Percentiles rank a stretch among this genome's conserved stretches.
phyloP scores from a whole-genome alignment of 2,329 filamentous ascomycete species.

The Trichoderma lentiforme region DNA sequence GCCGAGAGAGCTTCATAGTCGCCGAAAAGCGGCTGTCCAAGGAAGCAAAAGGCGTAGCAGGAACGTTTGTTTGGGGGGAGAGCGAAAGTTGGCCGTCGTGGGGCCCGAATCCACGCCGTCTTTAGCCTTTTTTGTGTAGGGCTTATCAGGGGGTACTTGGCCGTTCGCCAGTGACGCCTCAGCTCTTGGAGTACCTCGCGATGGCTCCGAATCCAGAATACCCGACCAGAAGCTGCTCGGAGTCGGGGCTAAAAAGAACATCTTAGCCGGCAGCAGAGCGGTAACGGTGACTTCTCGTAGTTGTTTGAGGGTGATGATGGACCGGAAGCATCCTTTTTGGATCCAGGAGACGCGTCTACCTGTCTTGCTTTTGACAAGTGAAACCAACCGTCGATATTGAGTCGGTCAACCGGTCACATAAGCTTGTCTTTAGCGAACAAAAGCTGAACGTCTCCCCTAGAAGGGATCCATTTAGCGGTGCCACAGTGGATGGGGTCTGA shows the following conservation, averaged over 20 bases:
- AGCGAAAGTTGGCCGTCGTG: slow-evolving; percentile 2
- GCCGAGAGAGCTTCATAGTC: neutral
- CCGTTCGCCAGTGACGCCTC: neutral
- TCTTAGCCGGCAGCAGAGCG: neutral
- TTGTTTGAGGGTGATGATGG: neutral
- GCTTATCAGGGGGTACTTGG: neutral
- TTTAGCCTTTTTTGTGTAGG: neutral
- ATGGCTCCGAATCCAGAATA: neutral
- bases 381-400: neutral
- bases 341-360: neutral
- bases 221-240: neutral
- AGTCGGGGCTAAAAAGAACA: neutral
- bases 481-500: neutral
- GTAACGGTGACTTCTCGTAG: neutral
- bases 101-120: neutral
- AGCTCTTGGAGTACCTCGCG: neutral
- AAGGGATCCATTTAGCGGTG: neutral
- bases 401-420: neutral
- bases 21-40: slow-evolving; percentile 8
- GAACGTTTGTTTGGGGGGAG: neutral
- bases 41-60: neutral
- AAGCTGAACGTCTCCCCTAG: neutral
- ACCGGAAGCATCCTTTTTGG: neutral
- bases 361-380: neutral
- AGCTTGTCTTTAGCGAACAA: neutral